A percentile compares a stretch with the other conserved stretches of the same genome.
Evolutionary conservation across 495 filamentous ascomycete species (phyloP).

Genomic region (Durotheca rogersii): DNA sequence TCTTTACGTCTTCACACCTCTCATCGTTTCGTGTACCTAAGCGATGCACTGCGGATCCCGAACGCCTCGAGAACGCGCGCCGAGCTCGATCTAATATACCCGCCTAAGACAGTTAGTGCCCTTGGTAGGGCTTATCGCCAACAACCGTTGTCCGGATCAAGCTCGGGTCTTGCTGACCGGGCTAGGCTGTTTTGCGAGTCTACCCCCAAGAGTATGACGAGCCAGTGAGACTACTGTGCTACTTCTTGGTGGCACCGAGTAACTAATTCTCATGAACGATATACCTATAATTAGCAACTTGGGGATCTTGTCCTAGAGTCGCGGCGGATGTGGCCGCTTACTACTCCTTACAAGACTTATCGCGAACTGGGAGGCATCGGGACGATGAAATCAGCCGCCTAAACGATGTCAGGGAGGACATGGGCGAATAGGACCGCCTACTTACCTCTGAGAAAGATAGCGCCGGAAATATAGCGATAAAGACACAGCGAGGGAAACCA

Average conservation of each 20-base stretch:
- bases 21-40: neutral
- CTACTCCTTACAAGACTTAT: constrained; percentile 7
- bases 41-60: neutral
- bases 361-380: constrained; percentile 11
- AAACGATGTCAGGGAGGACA: neutral
- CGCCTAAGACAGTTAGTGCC: neutral
- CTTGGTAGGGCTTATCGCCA: neutral
- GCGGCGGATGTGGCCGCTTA: constrained; percentile 16
- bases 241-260: too few species aligned
- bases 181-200: neutral
- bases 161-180: neutral
- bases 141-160: neutral
- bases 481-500: constrained; percentile 1
- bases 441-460: constrained; percentile 2
- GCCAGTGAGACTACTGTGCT: too few species aligned
- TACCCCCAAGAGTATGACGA: constrained; percentile 1
- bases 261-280: too few species aligned
- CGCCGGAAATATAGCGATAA: constrained; percentile 1
- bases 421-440: neutral
- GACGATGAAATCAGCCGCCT: constrained; percentile 3
- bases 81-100: too few species aligned
- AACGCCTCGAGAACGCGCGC: too few species aligned
- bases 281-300: too few species aligned
- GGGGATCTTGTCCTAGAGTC: too few species aligned
- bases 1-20: constrained; percentile 1